Conservation (phyloP, 768 basidiomycete genomes). For the Serendipita vermifera region DNA sequence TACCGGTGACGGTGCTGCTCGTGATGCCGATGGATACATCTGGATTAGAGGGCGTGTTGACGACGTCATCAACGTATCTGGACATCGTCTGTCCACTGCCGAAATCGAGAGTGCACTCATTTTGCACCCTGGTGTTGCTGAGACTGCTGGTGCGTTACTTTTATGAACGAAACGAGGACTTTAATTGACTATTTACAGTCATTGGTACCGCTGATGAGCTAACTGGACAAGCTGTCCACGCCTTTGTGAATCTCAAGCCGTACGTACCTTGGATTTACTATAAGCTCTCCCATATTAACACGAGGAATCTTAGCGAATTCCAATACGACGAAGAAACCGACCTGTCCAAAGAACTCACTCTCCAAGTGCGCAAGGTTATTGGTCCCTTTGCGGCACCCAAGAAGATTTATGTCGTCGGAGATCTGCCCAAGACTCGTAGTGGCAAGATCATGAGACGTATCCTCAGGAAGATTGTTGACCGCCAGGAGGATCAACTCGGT, state of each 20-base stretch:
- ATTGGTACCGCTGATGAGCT: slow-evolving; percentile 78
- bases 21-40: slow-evolving; percentile 92
- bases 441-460: slow-evolving; percentile 98
- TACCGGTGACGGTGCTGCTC: slow-evolving; percentile 94
- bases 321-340: slow-evolving; percentile 54
- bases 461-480: slow-evolving; percentile 90
- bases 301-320: slow-evolving; percentile 50
- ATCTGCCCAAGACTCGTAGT: slow-evolving; percentile 88
- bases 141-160: slow-evolving; percentile 55
- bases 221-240: slow-evolving; percentile 87
- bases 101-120: slow-evolving; percentile 97
- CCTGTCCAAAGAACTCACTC: slow-evolving; percentile 74
- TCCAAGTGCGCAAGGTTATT: slow-evolving; percentile 95
- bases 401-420: slow-evolving; percentile 69
- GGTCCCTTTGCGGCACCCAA: slow-evolving; percentile 97
- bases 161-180: background rate
- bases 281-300: background rate
- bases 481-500: slow-evolving; percentile 89
- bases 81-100: slow-evolving; percentile 91
- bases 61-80: slow-evolving; percentile 96
- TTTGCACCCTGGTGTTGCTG: slow-evolving; percentile 86
- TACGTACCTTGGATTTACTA: slow-evolving; percentile 28
- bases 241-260: slow-evolving; percentile 93
- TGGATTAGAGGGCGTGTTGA: slow-evolving; percentile 99
- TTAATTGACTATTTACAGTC: slow-evolving; percentile 29